Conservation (phyloP, 139 green algal genomes). For the Coelastrella sp. region DNA sequence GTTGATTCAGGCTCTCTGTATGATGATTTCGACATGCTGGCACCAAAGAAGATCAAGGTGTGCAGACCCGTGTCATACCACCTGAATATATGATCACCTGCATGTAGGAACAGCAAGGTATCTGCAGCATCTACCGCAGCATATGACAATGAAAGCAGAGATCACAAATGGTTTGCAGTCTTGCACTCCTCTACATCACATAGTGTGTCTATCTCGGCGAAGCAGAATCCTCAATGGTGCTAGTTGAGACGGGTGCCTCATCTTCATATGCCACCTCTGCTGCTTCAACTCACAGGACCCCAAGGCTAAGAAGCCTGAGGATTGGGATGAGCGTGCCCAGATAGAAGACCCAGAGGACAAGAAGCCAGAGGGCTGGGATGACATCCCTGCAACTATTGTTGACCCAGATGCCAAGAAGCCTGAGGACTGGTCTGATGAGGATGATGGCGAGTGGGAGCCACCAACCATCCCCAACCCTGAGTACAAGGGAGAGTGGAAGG, state of each 20-base stretch:
- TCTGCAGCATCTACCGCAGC: too few relatives aligned
- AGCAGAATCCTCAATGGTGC: too few relatives aligned
- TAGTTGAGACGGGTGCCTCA: too few relatives aligned
- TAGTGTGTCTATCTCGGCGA: not conserved
- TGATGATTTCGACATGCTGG: slow-evolving; percentile 92
- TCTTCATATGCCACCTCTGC: not conserved
- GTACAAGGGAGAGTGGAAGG: slow-evolving; percentile 92
- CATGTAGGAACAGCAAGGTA: too few relatives aligned
- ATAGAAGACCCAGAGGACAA: slow-evolving; percentile 82
- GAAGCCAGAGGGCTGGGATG: slow-evolving; percentile 83
- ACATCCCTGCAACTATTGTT: slow-evolving; percentile 81
- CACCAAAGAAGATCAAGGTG: slow-evolving; percentile 83
- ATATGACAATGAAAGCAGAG: too few relatives aligned
- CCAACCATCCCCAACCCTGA: slow-evolving; percentile 90
- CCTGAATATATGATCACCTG: too few relatives aligned
- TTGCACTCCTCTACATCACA: not conserved
- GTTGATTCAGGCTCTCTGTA: slow-evolving; percentile 73
- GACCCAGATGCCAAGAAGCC: slow-evolving; percentile 87
- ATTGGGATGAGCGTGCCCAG: slow-evolving; percentile 89
- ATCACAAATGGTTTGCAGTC: too few relatives aligned
- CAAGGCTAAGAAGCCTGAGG: slow-evolving; percentile 88
- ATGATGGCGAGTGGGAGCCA: slow-evolving; percentile 92
- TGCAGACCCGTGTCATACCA: too few relatives aligned
- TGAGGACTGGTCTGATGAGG: slow-evolving; percentile 93
- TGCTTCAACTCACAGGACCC: slow-evolving; percentile 68